A percentile compares a stretch with the other conserved stretches of the same genome.
phyloP scores from a whole-genome alignment of 768 basidiomycete species.

The Kwoniella mangroviensis region DNA sequence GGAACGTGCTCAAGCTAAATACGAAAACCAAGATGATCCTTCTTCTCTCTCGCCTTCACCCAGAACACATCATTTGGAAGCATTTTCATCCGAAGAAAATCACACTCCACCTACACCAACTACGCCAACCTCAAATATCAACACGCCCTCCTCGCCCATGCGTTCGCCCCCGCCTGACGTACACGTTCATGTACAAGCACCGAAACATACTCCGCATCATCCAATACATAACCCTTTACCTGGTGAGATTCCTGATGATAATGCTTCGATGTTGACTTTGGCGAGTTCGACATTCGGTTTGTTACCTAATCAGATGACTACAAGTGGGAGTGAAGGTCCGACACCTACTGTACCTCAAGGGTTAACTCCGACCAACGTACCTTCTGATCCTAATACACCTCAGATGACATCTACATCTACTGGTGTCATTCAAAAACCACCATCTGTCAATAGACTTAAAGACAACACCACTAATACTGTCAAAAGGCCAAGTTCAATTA shows the following conservation, averaged over 20 bases:
- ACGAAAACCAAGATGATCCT: not conserved
- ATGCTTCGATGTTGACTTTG: conserved; percentile 88
- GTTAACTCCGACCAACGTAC: not conserved
- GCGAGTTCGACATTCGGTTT: conserved; percentile 89
- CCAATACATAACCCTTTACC: conserved; percentile 95
- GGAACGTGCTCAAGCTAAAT: not conserved
- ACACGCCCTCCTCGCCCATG: conserved; percentile 47
- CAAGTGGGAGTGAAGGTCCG: not conserved
- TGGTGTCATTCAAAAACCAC: not conserved
- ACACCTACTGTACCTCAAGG: not conserved
- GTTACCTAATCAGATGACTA: conserved; percentile 1
- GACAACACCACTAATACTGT: not conserved
- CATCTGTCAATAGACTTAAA: conserved; percentile 7
- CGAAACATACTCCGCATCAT: conserved; percentile 87
- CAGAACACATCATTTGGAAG: not conserved
- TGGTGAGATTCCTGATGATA: conserved; percentile 84
- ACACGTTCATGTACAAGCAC: conserved; percentile 65
- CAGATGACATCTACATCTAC: not conserved
- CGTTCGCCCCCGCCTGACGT: conserved; percentile 57
- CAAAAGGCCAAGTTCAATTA: conserved; percentile 11
- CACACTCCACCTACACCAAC: conserved; percentile 10
- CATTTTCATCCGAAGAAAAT: not conserved
- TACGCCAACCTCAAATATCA: conserved; percentile 7
- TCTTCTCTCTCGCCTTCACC: not conserved
- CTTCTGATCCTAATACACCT: not conserved